Evolutionary conservation across 805 yeast species (phyloP).

Genomic region (Candida quercuum): DNA sequence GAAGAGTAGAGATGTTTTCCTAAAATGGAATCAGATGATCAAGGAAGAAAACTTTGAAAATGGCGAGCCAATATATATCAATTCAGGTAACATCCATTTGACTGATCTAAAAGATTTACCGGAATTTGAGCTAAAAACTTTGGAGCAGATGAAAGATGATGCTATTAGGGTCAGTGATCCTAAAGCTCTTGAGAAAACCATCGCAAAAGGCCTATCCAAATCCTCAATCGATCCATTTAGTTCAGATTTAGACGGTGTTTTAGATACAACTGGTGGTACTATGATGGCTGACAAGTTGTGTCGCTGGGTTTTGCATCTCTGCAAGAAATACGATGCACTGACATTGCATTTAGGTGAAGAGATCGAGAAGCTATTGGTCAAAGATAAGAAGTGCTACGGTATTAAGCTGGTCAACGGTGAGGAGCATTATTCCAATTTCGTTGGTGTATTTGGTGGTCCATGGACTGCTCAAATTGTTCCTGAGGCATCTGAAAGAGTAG

Average conservation of each 20-base stretch:
- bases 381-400: slow-evolving; percentile 18
- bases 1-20: slow-evolving; percentile 14
- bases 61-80: slow-evolving; percentile 21
- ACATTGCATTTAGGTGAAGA: slow-evolving; percentile 18
- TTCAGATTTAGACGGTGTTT: slow-evolving; percentile 18
- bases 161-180: slow-evolving; percentile 17
- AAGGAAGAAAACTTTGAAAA: slow-evolving; percentile 20
- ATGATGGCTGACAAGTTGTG: slow-evolving; percentile 28
- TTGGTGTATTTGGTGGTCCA: slow-evolving; percentile 12
- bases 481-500: slow-evolving; percentile 22
- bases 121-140: slow-evolving; percentile 17
- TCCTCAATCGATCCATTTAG: slow-evolving; percentile 20
- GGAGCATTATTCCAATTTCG: slow-evolving; percentile 2
- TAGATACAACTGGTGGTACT: slow-evolving; percentile 28
- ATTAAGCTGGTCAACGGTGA: slow-evolving; percentile 15
- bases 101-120: slow-evolving; percentile 19
- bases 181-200: slow-evolving; percentile 18
- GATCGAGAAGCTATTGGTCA: not conserved
- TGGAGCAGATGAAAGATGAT: slow-evolving; percentile 12
- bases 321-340: slow-evolving; percentile 19
- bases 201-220: slow-evolving; percentile 14
- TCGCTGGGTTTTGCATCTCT: slow-evolving; percentile 24
- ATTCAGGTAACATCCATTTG: slow-evolving; percentile 23
- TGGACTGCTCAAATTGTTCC: slow-evolving; percentile 22
- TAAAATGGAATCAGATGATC: slow-evolving; percentile 23